These are phyloP conservation scores for Colletotrichum lini DNA, from an alignment of 2,329 filamentous ascomycete genomes.

Conservation along the genomic window DNA sequence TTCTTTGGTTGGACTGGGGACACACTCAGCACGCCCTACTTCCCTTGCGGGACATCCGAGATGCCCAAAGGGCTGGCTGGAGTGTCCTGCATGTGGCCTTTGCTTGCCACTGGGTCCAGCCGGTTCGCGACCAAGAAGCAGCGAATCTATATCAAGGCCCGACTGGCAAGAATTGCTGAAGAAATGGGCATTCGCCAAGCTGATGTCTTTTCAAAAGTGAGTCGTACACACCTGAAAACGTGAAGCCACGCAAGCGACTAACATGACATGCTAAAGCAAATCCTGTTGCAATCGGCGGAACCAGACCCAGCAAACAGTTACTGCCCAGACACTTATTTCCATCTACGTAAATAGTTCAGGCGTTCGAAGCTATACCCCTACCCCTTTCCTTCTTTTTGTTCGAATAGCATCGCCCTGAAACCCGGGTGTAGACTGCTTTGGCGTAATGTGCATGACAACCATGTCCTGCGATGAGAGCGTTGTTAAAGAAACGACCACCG, in stretches of 20 bases:
- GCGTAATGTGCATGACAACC: not conserved
- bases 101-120: slow-evolving; percentile 45
- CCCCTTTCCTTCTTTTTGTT: slow-evolving; percentile 9
- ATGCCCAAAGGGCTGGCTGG: slow-evolving; percentile 46
- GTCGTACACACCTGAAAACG: not conserved
- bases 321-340: slow-evolving; percentile 33
- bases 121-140: slow-evolving; percentile 44
- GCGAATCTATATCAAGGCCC: slow-evolving; percentile 43
- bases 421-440: not conserved
- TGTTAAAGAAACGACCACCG: slow-evolving; percentile 10
- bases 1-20: slow-evolving; percentile 46
- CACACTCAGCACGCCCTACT: slow-evolving; percentile 44
- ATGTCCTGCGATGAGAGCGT: not conserved
- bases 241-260: not conserved
- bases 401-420: not conserved
- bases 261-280: slow-evolving; percentile 31
- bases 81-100: slow-evolving; percentile 45
- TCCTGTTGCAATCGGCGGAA: slow-evolving; percentile 19
- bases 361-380: slow-evolving; percentile 32
- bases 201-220: slow-evolving; percentile 45
- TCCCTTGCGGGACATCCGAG: slow-evolving; percentile 46
- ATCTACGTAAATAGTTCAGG: slow-evolving; percentile 35
- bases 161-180: slow-evolving; percentile 43
- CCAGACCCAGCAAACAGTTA: slow-evolving; percentile 37
- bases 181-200: slow-evolving; percentile 47